A percentile compares a stretch with the other conserved stretches of the same genome.
phyloP scores from a whole-genome alignment of 805 yeast species.

The Groenewaldozyma salmanticensis region DNA sequence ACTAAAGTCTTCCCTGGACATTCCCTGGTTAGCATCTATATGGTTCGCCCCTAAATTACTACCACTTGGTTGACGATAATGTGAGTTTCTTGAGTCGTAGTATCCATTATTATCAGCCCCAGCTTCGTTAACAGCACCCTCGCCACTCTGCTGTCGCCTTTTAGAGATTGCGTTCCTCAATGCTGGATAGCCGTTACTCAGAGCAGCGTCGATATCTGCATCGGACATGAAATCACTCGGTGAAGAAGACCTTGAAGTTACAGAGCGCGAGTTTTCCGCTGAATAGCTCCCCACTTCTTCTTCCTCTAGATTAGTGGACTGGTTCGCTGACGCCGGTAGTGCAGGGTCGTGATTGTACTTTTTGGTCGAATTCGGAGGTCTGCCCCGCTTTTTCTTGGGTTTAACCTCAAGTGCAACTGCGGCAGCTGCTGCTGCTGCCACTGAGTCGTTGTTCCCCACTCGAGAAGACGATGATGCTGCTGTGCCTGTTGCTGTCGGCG shows the following conservation, averaged over 20 bases:
- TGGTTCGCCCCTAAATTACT: background rate
- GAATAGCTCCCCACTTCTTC: constrained; percentile 15
- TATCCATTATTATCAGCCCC: constrained; percentile 4
- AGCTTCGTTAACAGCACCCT: too few species aligned
- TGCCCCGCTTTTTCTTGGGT: constrained; percentile 7
- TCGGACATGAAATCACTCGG: constrained; percentile 49
- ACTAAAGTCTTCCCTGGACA: constrained; percentile 14
- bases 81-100: background rate
- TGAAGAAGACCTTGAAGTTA: constrained; percentile 31
- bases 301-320: constrained; percentile 2
- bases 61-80: background rate
- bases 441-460: too few species aligned
- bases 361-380: constrained; percentile 10
- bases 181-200: constrained; percentile 4
- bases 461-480: too few species aligned
- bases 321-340: background rate
- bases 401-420: background rate
- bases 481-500: background rate
- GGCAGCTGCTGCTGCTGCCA: too few species aligned
- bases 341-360: constrained; percentile 1
- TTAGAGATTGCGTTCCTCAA: constrained; percentile 6
- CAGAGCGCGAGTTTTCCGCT: constrained; percentile 21
- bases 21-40: constrained; percentile 3
- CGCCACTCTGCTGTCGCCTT: constrained; percentile 5
- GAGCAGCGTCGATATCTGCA: constrained; percentile 38